Evolutionary conservation across 1,284 basidiomycete genomes (phyloP), one percentile per base, ranked within the genome.

Genomic region (Inonotus obliquus): DNA sequence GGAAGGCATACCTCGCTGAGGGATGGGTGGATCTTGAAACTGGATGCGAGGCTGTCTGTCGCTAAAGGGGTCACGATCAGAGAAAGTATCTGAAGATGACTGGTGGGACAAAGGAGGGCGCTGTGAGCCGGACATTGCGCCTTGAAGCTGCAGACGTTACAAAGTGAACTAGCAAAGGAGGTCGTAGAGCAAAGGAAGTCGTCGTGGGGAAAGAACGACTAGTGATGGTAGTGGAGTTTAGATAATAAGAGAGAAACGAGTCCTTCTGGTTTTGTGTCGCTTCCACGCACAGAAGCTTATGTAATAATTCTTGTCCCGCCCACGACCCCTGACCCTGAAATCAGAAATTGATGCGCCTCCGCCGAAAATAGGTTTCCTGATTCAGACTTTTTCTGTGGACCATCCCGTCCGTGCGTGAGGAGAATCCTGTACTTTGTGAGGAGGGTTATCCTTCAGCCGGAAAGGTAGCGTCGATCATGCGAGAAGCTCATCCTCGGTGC

Each of bases 11-110:
- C 74, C 76, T 1, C 76, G 70, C 58, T 70, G 72, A 13, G 70
- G 65, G 19, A 68, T 57, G 3, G 60, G n/a, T 47, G 82, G 81
- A 65, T 89, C 87, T 63, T 79, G 75, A 67, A 88, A 88, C 55
- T 83, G 82, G 44, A 82, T 76, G 59, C 80, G 81, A 54, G 81
- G 80, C 29, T 81, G 79, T 74, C 56, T 51, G 44, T 90, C 87
- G 57, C 82, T 78, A 70, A 90, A 91, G 19, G 89, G 89, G 71
- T 91, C 86, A 74, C 76, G 63, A 21, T 51, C 37, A 49, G 57
- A 38, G 48, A 77, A 80, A 54, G 76, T 72, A 64, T 73, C 71
- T 60, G 75, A 70, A 13, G 75, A 75, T 58, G 74, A 70, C 61
- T 74, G 70, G 37, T 78, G 77, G 56, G 77, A 75, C 44, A 77